A percentile compares a stretch with the other conserved stretches of the same genome.
Conservation (phyloP, 495 filamentous ascomycete genomes). For the Penicillium robsamsonii region DNA sequence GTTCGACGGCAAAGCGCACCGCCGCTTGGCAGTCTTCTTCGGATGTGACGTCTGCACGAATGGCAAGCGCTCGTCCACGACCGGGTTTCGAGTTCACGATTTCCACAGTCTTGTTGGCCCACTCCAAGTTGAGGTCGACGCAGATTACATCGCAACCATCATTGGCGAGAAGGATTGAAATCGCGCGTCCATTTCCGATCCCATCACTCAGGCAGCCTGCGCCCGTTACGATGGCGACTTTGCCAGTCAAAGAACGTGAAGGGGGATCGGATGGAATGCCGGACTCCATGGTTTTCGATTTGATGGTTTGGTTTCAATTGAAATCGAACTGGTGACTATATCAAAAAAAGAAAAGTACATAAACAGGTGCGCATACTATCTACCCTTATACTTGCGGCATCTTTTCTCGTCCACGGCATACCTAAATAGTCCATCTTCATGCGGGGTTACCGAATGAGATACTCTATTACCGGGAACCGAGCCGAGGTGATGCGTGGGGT, state of each 20-base stretch:
- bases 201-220: constrained; percentile 52
- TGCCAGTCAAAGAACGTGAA: constrained; percentile 35
- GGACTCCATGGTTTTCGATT: constrained; percentile 18
- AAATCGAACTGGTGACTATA: neutral
- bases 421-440: constrained; percentile 1
- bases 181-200: constrained; percentile 60
- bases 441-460: constrained; percentile 16
- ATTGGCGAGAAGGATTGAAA: constrained; percentile 54
- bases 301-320: constrained; percentile 2
- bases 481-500: constrained; percentile 20
- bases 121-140: constrained; percentile 47
- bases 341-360: neutral
- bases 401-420: neutral
- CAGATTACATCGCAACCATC: constrained; percentile 55
- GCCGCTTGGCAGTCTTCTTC: constrained; percentile 44
- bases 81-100: constrained; percentile 40
- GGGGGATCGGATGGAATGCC: constrained; percentile 24
- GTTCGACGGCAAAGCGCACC: constrained; percentile 36
- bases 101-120: constrained; percentile 47
- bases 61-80: constrained; percentile 34
- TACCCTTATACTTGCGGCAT: neutral
- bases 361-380: neutral
- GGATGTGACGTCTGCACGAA: constrained; percentile 49
- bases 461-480: constrained; percentile 13
- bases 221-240: constrained; percentile 59